Evolutionary conservation across 805 yeast species (phyloP).

Genomic region (Teunomyces panamensis): DNA sequence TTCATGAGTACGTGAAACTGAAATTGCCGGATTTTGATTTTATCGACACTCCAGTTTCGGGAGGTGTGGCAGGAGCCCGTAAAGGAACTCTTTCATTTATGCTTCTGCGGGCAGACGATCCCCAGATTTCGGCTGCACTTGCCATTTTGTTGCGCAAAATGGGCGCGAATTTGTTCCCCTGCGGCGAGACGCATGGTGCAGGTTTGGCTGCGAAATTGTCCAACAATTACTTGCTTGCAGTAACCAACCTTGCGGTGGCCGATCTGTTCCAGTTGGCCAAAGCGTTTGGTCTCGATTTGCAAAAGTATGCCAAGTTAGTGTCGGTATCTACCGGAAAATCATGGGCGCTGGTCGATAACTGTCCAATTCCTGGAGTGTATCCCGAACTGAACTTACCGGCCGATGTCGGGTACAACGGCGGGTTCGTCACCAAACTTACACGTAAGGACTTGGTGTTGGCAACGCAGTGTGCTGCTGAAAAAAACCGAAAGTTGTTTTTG

Average conservation of each 20-base stretch:
- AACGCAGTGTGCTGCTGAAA: slow-evolving; percentile 33
- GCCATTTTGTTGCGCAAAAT: slow-evolving; percentile 31
- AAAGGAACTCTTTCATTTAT: slow-evolving; percentile 52
- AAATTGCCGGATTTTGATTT: slow-evolving; percentile 39
- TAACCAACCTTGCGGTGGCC: slow-evolving; percentile 52
- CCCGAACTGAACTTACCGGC: slow-evolving; percentile 42
- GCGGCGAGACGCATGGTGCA: slow-evolving; percentile 47
- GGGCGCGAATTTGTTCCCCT: slow-evolving; percentile 49
- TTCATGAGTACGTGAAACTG: slow-evolving; percentile 32
- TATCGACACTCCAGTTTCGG: slow-evolving; percentile 56
- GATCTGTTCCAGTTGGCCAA: slow-evolving; percentile 54
- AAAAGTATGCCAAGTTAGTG: slow-evolving; percentile 46
- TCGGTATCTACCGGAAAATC: slow-evolving; percentile 52
- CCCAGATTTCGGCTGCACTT: slow-evolving; percentile 30
- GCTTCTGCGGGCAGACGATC: slow-evolving; percentile 40
- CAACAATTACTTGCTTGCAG: slow-evolving; percentile 52
- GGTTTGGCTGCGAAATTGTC: slow-evolving; percentile 56
- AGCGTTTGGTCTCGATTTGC: slow-evolving; percentile 45
- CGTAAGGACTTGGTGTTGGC: slow-evolving; percentile 45
- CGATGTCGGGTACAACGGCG: slow-evolving; percentile 45
- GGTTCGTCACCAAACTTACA: slow-evolving; percentile 47
- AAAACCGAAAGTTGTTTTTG: slow-evolving; percentile 32
- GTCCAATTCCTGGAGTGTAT: slow-evolving; percentile 50
- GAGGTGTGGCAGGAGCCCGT: slow-evolving; percentile 54
- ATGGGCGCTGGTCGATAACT: slow-evolving; percentile 55